Evolutionary conservation across 2,329 filamentous ascomycete genomes (phyloP).

Genomic region (Botryosphaeria dothidea): DNA sequence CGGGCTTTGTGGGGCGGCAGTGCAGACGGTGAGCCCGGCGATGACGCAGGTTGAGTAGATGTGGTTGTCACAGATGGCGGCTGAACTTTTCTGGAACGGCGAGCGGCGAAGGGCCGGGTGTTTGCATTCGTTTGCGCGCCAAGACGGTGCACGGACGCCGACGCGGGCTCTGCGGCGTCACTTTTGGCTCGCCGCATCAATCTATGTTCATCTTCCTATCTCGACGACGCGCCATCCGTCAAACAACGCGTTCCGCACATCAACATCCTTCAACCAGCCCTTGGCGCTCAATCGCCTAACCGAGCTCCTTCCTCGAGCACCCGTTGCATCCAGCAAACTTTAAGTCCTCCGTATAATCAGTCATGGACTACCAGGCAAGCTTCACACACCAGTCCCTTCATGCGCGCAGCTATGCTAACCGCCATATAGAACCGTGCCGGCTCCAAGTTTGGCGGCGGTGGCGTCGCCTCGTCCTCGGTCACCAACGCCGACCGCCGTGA

Average conservation of each 20-base stretch:
- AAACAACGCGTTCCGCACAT: neutral
- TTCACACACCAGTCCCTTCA: neutral
- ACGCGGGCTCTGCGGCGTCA: conserved; percentile 6
- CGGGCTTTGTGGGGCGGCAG: neutral
- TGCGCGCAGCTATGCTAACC: conserved; percentile 17
- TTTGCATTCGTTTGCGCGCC: conserved; percentile 17
- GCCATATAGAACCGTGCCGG: conserved; percentile 77
- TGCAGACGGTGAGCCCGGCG: neutral
- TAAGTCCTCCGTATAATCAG: too few species aligned
- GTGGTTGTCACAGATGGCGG: conserved; percentile 4
- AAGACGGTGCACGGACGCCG: neutral
- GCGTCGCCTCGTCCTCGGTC: conserved; percentile 88
- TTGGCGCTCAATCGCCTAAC: neutral
- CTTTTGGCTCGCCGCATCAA: conserved; percentile 7
- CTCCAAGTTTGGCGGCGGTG: conserved; percentile 96
- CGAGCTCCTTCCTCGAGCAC: neutral
- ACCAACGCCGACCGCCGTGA: conserved; percentile 97
- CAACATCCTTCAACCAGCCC: neutral
- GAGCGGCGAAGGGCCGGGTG: neutral
- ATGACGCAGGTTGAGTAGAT: neutral
- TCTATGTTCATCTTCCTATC: neutral
- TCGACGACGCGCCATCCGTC: neutral
- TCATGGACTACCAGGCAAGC: conserved; percentile 21
- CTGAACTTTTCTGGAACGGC: conserved; percentile 14
- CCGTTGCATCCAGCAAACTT: too few species aligned